Evolutionary conservation across 1,139 yeast genomes (phyloP).

Genomic region (Sugiyamaella japonica): DNA sequence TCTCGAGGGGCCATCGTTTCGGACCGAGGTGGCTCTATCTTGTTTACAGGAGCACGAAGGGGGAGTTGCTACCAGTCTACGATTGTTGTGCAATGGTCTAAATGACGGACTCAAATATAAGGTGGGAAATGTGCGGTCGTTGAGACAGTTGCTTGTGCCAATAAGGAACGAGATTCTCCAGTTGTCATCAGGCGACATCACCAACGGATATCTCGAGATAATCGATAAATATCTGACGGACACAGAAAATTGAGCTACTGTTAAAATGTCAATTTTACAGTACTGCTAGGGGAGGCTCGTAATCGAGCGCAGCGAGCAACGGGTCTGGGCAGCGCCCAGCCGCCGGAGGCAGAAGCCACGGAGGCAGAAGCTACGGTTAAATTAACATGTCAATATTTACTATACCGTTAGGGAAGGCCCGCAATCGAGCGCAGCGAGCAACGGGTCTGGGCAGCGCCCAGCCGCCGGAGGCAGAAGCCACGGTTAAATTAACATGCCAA

Average conservation of each 20-base stretch:
- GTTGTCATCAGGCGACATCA: constrained; percentile 6
- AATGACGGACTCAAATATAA: constrained; percentile 21
- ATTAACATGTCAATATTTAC: too few relatives aligned
- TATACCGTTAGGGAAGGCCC: too few relatives aligned
- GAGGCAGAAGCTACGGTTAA: too few relatives aligned
- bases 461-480: background rate
- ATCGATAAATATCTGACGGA: constrained; percentile 2
- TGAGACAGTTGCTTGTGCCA: constrained; percentile 13
- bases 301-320: too few relatives aligned
- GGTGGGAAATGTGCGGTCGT: constrained; percentile 6
- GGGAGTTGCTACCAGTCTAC: background rate
- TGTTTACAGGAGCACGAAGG: constrained; percentile 48
- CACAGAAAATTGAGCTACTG: background rate
- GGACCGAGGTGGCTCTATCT: constrained; percentile 76
- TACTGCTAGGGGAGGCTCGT: too few relatives aligned
- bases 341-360: too few relatives aligned
- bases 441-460: too few relatives aligned
- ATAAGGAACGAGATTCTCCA: constrained; percentile 1
- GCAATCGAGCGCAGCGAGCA: too few relatives aligned
- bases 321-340: too few relatives aligned
- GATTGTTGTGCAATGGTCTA: constrained; percentile 18
- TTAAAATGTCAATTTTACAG: too few relatives aligned
- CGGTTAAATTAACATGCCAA: background rate
- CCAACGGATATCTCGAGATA: constrained; percentile 15
- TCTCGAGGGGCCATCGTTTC: constrained; percentile 54